A percentile compares a stretch with the other conserved stretches of the same genome.
phyloP scores from a whole-genome alignment of 2,329 filamentous ascomycete species.

The Chaetomium sp. region DNA sequence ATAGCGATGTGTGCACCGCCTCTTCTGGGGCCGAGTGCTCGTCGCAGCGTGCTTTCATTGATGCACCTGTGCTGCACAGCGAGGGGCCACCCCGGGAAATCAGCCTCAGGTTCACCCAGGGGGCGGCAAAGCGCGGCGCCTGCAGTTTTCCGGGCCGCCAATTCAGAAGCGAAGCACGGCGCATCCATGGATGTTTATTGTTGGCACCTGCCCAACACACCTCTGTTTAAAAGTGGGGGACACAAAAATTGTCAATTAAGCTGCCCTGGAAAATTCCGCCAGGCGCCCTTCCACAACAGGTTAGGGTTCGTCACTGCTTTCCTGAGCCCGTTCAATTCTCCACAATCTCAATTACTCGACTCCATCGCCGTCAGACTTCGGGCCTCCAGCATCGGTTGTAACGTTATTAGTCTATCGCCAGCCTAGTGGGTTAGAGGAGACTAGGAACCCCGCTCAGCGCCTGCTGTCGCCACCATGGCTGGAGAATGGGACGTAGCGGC shows the following conservation, averaged over 20 bases:
- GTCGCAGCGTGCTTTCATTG: too few relatives aligned
- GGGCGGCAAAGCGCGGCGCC: too few relatives aligned
- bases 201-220: too few relatives aligned
- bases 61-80: too few relatives aligned
- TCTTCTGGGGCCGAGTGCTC: too few relatives aligned
- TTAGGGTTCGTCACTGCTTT: neutral
- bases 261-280: neutral
- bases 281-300: neutral
- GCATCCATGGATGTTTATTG: too few relatives aligned
- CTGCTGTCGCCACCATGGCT: slow-evolving; percentile 5
- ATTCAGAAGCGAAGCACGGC: too few relatives aligned
- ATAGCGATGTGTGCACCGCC: too few relatives aligned
- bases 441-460: slow-evolving; percentile 1
- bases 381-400: neutral
- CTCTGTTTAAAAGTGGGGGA: neutral
- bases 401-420: neutral
- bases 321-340: neutral
- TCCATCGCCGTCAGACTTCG: neutral
- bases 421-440: neutral
- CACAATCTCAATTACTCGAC: neutral
- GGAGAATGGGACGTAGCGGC: slow-evolving; percentile 2
- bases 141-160: too few relatives aligned
- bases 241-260: neutral
- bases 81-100: too few relatives aligned
- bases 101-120: too few relatives aligned